These are phyloP conservation scores for Lindgomyces ingoldianus DNA, from an alignment of 495 filamentous ascomycete genomes.

Conservation along the genomic window DNA sequence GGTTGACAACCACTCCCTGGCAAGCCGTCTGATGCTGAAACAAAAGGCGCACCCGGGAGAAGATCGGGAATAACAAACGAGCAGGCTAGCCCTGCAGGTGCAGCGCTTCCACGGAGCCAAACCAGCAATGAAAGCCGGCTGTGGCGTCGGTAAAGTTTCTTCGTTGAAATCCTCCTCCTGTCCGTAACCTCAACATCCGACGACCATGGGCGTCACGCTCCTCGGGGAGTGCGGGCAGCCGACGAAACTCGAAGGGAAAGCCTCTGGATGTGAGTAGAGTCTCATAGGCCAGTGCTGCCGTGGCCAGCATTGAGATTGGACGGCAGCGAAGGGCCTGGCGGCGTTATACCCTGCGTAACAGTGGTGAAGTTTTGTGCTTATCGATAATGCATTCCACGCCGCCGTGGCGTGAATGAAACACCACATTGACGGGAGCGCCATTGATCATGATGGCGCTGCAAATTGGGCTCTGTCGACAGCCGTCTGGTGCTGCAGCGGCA, in stretches of 20 bases:
- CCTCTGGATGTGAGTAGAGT: too few species aligned
- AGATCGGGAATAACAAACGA: slow-evolving; percentile 17
- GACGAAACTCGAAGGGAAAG: too few species aligned
- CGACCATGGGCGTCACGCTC: too few species aligned
- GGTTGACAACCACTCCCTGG: background rate
- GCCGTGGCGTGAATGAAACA: slow-evolving; percentile 23
- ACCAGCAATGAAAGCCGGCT: background rate
- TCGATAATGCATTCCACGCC: slow-evolving; percentile 5
- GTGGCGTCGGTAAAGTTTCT: background rate
- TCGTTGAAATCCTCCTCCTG: too few species aligned
- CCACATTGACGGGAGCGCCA: slow-evolving; percentile 2
- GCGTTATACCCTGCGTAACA: background rate
- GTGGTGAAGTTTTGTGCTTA: background rate
- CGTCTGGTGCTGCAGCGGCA: too few species aligned
- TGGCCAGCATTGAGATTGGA: too few species aligned
- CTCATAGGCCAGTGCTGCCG: too few species aligned
- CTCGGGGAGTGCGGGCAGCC: too few species aligned
- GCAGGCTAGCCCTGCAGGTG: background rate
- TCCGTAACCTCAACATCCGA: too few species aligned
- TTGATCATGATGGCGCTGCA: background rate
- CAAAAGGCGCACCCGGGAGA: background rate
- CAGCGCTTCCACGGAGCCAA: background rate
- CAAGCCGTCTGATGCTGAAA: slow-evolving; percentile 5
- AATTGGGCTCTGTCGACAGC: too few species aligned
- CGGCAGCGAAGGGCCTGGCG: too few species aligned